Evolutionary conservation across 2,329 filamentous ascomycete species (phyloP), one percentile per base, ranked within the genome.

Genomic region (Phialocephala subalpina): DNA sequence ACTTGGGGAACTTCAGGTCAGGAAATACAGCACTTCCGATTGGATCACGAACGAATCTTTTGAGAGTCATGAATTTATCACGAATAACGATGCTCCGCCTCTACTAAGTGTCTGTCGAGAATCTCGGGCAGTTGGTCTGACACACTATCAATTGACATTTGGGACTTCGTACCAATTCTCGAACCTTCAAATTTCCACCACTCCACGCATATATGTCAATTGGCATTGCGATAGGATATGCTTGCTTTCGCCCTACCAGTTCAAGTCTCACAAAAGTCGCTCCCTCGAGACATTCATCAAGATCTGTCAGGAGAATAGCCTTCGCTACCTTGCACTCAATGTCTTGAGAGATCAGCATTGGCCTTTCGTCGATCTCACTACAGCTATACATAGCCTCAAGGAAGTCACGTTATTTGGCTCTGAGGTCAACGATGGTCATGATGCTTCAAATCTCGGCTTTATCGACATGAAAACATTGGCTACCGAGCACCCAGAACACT

Each of bases 171-270:
- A 58, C 38, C 3, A 47, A 22, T 49, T 58, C 27, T 18, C 53
- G 16, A 47, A 58, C 29, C n/a, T 58, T 20, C 38, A 36, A 4
- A 58, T 58, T 20, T 49, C 60, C 16, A 63, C 52, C 12, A n/a
- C 53, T 57, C 53, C 60, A 8, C 36, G 33, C 14, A 49, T 63
- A 53, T 58, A 63, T 29, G 22, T 63, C 60, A 63, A 63, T 40
- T 63, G 42, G 25, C 14, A 12, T 38, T 57, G 52, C 27, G 60
- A 63, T 18, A 63, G 60, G 27, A 27, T 63, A 11, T 63, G 60
- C 40, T 42, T 63, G 7, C 40, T 58, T 8, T 25, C n/a, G 18
- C 40, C 25, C n/a, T 22, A 38, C 8, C 35, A 40, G 25, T 58
- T 53, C 25, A 11, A 29, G 27, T 53, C 49, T 16, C 22, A 53